phyloP scores from a whole-genome alignment of 331 rosid species.

The Cydonia oblonga region DNA sequence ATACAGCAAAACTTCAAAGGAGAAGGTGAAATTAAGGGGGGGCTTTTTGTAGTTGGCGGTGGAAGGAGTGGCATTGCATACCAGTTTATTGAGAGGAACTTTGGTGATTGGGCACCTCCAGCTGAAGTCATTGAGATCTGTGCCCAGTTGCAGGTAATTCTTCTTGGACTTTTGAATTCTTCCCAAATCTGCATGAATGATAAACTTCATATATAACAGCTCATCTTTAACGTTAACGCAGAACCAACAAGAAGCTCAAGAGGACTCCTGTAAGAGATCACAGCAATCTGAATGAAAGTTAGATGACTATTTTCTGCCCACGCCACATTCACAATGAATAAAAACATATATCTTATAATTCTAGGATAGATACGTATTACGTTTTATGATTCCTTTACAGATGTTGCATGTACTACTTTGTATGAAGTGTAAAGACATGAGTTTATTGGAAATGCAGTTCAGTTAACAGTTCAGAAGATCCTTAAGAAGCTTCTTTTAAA shows the following conservation, averaged over 20 bases:
- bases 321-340: not conserved
- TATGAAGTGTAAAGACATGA: not conserved
- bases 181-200: not conserved
- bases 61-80: slow-evolving; percentile 74
- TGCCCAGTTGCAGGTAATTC: slow-evolving; percentile 45
- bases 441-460: not conserved
- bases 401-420: not conserved
- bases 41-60: slow-evolving; percentile 62
- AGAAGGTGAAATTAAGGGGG: slow-evolving; percentile 92
- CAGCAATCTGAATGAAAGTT: slow-evolving; percentile 4
- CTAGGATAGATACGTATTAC: not conserved
- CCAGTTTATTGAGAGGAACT: slow-evolving; percentile 83
- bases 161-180: not conserved
- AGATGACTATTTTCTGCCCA: not conserved
- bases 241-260: slow-evolving; percentile 29
- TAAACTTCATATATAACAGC: slow-evolving; percentile 6
- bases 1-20: slow-evolving; percentile 59
- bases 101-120: slow-evolving; percentile 88
- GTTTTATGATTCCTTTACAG: not conserved
- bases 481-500: not conserved
- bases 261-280: slow-evolving; percentile 15
- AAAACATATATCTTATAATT: not conserved
- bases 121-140: slow-evolving; percentile 78
- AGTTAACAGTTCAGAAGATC: not conserved
- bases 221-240: slow-evolving; percentile 35